Evolutionary conservation across 2,329 filamentous ascomycete genomes (phyloP), one percentile per base, ranked within the genome.

Genomic region (Clonostachys solani): DNA sequence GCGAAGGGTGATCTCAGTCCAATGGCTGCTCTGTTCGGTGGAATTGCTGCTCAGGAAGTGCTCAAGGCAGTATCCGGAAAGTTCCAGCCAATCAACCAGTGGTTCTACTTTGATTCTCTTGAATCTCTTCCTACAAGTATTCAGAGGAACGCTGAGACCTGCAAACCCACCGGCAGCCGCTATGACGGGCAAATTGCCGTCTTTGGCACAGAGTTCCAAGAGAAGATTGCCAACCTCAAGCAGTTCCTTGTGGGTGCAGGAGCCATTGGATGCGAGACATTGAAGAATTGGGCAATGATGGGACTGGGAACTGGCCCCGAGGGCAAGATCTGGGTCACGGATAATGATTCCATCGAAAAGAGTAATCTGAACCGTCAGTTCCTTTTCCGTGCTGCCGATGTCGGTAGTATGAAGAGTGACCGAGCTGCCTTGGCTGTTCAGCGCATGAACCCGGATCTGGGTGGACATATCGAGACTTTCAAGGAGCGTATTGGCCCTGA

Each of bases 241-340:
- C 84, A 97, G 59, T 99, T 99, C 74, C 77, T 99, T 47, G 94
- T 99, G 49, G 94, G 94, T 56, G 90, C 94, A 42, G 94, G 94
- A 59, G 94, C 95, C 53, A 99, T 99, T 65, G 94, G 94, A 42
- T 99, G 94, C 62, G 94, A 99, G 64, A 99, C 97, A 87, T 74
- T 99, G 56, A 99, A 99, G 81, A 97, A 97, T 68, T 99, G 94
- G 92, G 92, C 95, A 35, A 95, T 99, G 92, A 95, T 97, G 65
- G 94, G 94, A 55, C 76, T 99, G 33, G 92, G 87, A 41, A 89
- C 88, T 42, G 94, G 94, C 5, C 89, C 90, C 4, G 81, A 91
- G 43, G 94, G 94, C 59, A 87, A 87, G 67, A 95, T 99, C 60
- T 89, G 75, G 49, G 88, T 99, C 44, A 97, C 95, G 13, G 94